Conservation (phyloP, 2,329 filamentous ascomycete species). For the Pseudocercospora macadamiae region DNA sequence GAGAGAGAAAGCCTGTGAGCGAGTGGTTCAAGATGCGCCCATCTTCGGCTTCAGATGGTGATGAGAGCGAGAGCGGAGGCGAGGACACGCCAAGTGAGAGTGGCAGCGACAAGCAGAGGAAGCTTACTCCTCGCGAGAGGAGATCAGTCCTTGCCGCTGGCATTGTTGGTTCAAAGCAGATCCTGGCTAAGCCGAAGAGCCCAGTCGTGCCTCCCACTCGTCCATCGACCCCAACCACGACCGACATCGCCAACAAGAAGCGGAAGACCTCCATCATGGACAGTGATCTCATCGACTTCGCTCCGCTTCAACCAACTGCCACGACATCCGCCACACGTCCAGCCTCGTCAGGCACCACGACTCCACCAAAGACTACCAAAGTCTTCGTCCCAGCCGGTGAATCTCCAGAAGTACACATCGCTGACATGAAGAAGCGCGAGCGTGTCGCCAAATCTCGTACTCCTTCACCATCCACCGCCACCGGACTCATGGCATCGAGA, state of each 20-base stretch:
- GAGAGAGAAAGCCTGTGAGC: slow-evolving; percentile 21
- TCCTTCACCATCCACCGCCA: slow-evolving; percentile 46
- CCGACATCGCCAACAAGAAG: slow-evolving; percentile 11
- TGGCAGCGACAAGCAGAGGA: slow-evolving; percentile 5
- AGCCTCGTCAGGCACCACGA: too few species aligned
- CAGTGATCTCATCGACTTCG: slow-evolving; percentile 35
- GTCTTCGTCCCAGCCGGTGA: slow-evolving; percentile 38
- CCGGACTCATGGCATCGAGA: slow-evolving; percentile 19
- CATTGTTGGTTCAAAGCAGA: slow-evolving; percentile 7
- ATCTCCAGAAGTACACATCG: slow-evolving; percentile 32
- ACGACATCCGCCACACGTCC: not conserved
- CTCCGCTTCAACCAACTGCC: slow-evolving; percentile 21
- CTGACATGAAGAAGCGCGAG: slow-evolving; percentile 19
- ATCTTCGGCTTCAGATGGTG: slow-evolving; percentile 16
- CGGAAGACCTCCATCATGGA: slow-evolving; percentile 24
- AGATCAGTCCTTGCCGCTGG: not conserved
- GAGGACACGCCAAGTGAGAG: slow-evolving; percentile 6
- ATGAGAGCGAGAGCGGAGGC: slow-evolving; percentile 17
- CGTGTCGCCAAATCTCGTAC: slow-evolving; percentile 13
- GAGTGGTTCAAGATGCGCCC: slow-evolving; percentile 31
- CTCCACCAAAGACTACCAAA: slow-evolving; percentile 13
- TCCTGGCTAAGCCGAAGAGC: slow-evolving; percentile 6
- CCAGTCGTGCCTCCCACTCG: slow-evolving; percentile 10
- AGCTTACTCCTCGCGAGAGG: not conserved
- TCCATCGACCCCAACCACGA: slow-evolving; percentile 13